A percentile compares a stretch with the other conserved stretches of the same genome.
phyloP scores from a whole-genome alignment of 2,329 filamentous ascomycete genomes.

The Penicillium thymicola region DNA sequence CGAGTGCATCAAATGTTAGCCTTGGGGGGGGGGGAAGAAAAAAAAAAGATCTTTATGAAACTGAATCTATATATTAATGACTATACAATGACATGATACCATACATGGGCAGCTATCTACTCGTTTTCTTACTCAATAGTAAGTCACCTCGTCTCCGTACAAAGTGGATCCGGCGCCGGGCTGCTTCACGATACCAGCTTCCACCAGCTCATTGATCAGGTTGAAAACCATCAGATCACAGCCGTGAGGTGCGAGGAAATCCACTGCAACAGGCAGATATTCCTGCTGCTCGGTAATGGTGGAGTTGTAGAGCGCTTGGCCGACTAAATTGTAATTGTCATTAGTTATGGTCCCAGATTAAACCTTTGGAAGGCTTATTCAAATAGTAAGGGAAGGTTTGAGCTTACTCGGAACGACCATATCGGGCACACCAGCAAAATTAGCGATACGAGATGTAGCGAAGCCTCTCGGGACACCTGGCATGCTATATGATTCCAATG shows the following conservation, averaged over 20 bases:
- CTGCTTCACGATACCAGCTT: neutral
- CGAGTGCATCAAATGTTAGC: neutral
- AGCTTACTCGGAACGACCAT: neutral
- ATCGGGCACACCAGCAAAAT: neutral
- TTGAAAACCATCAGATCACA: conserved; percentile 60
- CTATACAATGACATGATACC: neutral
- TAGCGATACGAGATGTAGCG: neutral
- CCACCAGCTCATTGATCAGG: conserved; percentile 50
- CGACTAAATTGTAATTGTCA: conserved; percentile 10
- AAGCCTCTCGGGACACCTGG: neutral
- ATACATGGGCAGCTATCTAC: neutral
- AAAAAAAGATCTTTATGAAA: neutral
- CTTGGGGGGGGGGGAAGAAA: neutral
- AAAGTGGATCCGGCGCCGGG: neutral
- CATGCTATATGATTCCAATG: neutral
- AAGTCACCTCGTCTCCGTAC: neutral
- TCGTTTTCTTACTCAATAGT: neutral
- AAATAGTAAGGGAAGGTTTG: neutral
- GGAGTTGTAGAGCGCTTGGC: conserved; percentile 34
- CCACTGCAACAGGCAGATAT: conserved; percentile 56
- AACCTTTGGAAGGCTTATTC: neutral
- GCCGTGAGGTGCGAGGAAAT: conserved; percentile 57
- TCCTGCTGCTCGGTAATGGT: conserved; percentile 45
- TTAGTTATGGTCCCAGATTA: neutral
- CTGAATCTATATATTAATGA: neutral